A percentile compares a stretch with the other conserved stretches of the same genome.
These are phyloP conservation scores for Sequoia sempervirens DNA, from an alignment of 75 land plant genomes.

Conservation along the genomic window DNA sequence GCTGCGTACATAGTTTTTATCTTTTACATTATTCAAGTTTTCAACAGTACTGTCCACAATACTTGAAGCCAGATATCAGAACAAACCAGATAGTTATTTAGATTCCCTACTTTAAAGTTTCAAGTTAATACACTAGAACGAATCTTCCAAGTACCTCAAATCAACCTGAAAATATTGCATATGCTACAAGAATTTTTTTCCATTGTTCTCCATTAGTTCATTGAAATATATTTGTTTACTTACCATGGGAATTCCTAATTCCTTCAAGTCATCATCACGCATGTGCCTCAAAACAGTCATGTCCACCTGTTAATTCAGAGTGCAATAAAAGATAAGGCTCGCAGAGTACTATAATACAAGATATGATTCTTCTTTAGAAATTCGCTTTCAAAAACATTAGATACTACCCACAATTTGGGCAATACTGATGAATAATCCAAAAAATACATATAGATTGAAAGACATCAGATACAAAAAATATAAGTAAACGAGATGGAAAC, in stretches of 20 bases:
- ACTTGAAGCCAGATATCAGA: neutral
- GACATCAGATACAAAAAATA: neutral
- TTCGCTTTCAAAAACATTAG: neutral
- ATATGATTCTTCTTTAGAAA: neutral
- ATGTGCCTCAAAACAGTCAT: constrained; percentile 85
- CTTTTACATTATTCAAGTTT: neutral
- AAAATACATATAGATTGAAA: neutral
- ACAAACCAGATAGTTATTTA: too few relatives aligned
- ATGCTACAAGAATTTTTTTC: neutral
- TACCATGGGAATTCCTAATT: constrained; percentile 94
- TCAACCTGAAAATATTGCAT: neutral
- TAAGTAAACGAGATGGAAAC: neutral
- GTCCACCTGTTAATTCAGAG: constrained; percentile 54
- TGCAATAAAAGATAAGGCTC: neutral
- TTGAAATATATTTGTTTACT: neutral
- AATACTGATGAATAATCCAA: neutral
- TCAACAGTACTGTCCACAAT: neutral
- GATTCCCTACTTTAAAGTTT: neutral
- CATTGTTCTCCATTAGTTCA: neutral
- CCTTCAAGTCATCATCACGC: constrained; percentile 90
- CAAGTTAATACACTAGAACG: neutral
- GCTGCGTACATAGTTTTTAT: neutral
- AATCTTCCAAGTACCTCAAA: neutral
- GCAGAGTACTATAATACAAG: neutral
- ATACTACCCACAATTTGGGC: neutral